Evolutionary conservation across 352 stramenopile genomes (phyloP).

Genomic region (Pythium biforme): DNA sequence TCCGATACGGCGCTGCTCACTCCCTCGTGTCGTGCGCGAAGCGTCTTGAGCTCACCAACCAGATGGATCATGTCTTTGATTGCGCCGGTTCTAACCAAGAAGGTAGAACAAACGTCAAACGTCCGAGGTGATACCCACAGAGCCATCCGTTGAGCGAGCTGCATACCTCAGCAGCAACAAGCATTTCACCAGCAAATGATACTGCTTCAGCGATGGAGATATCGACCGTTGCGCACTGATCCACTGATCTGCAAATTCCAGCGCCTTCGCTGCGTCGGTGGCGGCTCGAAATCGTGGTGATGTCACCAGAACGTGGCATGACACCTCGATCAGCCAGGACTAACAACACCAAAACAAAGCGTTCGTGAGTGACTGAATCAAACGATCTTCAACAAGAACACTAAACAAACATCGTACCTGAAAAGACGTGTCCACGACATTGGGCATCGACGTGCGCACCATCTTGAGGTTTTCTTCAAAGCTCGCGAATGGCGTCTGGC

Average conservation of each 20-base stretch:
- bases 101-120: neutral
- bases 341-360: slow-evolving; percentile 17
- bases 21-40: slow-evolving; percentile 17
- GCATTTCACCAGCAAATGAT: slow-evolving; percentile 58
- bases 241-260: slow-evolving; percentile 43
- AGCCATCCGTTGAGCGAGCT: neutral
- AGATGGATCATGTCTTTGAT: slow-evolving; percentile 40
- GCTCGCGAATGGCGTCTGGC: neutral
- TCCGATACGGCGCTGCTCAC: neutral
- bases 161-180: slow-evolving; percentile 57
- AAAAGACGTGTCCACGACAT: slow-evolving; percentile 45
- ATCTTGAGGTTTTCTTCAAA: slow-evolving; percentile 55
- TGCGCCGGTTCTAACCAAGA: slow-evolving; percentile 33
- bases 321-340: slow-evolving; percentile 68
- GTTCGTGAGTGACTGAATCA: neutral
- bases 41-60: slow-evolving; percentile 32
- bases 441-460: slow-evolving; percentile 44
- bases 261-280: slow-evolving; percentile 33
- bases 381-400: too few relatives aligned
- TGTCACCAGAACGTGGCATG: slow-evolving; percentile 51
- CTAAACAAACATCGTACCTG: slow-evolving; percentile 33
- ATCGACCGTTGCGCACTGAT: slow-evolving; percentile 15
- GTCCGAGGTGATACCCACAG: neutral
- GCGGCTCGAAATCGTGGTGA: slow-evolving; percentile 32
- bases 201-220: slow-evolving; percentile 39